A percentile compares a stretch with the other conserved stretches of the same genome.
Evolutionary conservation across 495 filamentous ascomycete genomes (phyloP).

Genomic region (Talaromyces thailandensis): DNA sequence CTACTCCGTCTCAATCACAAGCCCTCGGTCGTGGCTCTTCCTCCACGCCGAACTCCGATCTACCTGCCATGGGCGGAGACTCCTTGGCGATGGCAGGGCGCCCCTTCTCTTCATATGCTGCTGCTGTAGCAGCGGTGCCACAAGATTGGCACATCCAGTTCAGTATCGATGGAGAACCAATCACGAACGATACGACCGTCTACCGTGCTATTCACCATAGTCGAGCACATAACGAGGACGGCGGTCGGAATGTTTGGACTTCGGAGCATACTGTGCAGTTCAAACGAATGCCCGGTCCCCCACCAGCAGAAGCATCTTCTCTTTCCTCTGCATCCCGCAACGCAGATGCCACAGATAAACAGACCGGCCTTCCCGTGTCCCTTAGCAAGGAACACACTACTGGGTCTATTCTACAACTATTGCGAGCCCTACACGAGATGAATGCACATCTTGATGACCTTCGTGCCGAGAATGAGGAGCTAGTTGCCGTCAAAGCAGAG

Average conservation of each 20-base stretch:
- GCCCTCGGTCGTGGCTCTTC: constrained; percentile 39
- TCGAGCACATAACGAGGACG: constrained; percentile 54
- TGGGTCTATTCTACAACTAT: constrained; percentile 76
- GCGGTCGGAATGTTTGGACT: constrained; percentile 77
- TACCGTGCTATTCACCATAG: constrained; percentile 88
- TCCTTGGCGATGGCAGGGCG: constrained; percentile 36
- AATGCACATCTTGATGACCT: constrained; percentile 95
- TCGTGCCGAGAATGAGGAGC: constrained; percentile 75
- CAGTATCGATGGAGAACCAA: constrained; percentile 72
- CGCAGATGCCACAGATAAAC: constrained; percentile 29
- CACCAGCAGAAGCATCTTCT: constrained; percentile 66
- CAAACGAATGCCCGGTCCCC: constrained; percentile 77
- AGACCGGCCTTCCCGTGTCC: constrained; percentile 64
- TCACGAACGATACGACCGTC: constrained; percentile 88
- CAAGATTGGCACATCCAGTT: constrained; percentile 99
- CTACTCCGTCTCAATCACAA: constrained; percentile 69
- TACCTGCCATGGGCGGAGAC: constrained; percentile 24
- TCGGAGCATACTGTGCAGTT: constrained; percentile 87
- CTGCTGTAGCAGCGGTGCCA: constrained; percentile 60
- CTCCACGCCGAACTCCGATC: constrained; percentile 24
- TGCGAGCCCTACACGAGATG: constrained; percentile 87
- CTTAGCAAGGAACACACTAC: constrained; percentile 75
- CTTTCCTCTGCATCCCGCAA: constrained; percentile 45
- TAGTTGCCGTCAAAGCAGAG: constrained; percentile 64
- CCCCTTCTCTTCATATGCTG: constrained; percentile 65